phyloP scores from a whole-genome alignment of 2,329 filamentous ascomycete genomes.

The Xylariaceae sp. region DNA sequence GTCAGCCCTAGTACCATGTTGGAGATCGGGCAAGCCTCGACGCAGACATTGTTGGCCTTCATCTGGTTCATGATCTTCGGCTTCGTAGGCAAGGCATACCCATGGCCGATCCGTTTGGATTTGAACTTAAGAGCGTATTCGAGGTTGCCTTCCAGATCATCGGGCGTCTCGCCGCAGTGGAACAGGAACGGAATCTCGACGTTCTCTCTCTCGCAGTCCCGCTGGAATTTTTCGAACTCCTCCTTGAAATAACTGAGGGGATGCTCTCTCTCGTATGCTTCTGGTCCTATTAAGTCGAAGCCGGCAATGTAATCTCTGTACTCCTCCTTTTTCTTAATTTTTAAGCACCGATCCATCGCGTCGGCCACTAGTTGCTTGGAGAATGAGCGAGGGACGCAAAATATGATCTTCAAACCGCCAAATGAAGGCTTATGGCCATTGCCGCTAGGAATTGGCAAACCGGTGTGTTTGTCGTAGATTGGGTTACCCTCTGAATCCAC shows the following conservation, averaged over 20 bases:
- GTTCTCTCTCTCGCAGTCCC: conserved; percentile 45
- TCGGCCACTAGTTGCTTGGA: conserved; percentile 46
- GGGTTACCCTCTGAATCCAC: conserved; percentile 14
- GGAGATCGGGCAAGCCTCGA: conserved; percentile 78
- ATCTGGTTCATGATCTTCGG: conserved; percentile 67
- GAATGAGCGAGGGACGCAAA: conserved; percentile 62
- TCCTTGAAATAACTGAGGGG: conserved; percentile 53
- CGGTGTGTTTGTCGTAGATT: conserved; percentile 4
- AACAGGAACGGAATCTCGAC: conserved; percentile 73
- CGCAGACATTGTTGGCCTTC: conserved; percentile 64
- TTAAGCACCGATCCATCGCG: conserved; percentile 57
- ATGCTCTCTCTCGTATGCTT: conserved; percentile 49
- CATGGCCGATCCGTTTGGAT: conserved; percentile 73
- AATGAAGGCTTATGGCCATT: conserved; percentile 42
- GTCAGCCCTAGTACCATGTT: conserved; percentile 76
- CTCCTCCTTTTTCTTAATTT: conserved; percentile 53
- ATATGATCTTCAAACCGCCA: conserved; percentile 62
- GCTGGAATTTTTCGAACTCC: conserved; percentile 52
- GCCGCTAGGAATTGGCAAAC: conserved; percentile 3
- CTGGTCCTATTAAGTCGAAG: conserved; percentile 64
- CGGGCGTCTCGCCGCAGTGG: conserved; percentile 75
- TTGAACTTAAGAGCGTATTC: conserved; percentile 68
- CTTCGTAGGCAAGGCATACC: conserved; percentile 70
- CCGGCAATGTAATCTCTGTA: conserved; percentile 53
- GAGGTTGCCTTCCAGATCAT: conserved; percentile 69